Conservation (phyloP, 768 basidiomycete species). For the Hortiboletus campestris region DNA sequence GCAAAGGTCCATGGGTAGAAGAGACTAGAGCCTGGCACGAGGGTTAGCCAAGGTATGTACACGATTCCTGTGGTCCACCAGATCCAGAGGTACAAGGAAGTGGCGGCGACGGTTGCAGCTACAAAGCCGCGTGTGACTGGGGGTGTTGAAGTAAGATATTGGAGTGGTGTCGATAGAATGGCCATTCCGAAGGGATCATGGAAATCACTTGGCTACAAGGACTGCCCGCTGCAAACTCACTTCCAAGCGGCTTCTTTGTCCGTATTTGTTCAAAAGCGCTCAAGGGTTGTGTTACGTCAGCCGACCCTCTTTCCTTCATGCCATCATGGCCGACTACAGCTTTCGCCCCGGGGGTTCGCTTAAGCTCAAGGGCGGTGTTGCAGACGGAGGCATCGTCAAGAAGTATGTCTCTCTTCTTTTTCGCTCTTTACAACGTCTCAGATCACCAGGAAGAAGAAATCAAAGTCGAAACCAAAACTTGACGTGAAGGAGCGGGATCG, state of each 20-base stretch:
- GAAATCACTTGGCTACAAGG: slow-evolving; percentile 2
- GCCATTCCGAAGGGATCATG: slow-evolving; percentile 51
- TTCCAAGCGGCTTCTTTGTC: slow-evolving; percentile 20
- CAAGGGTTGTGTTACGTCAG: slow-evolving; percentile 31
- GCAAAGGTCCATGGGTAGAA: slow-evolving; percentile 93
- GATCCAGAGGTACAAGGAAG: slow-evolving; percentile 64
- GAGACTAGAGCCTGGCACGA: slow-evolving; percentile 77
- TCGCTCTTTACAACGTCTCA: not conserved
- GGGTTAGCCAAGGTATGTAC: slow-evolving; percentile 64
- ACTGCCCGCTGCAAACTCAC: not conserved
- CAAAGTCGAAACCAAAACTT: slow-evolving; percentile 63
- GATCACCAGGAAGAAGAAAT: slow-evolving; percentile 73
- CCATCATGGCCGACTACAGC: slow-evolving; percentile 78
- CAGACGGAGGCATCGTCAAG: slow-evolving; percentile 78
- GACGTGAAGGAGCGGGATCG: slow-evolving; percentile 45
- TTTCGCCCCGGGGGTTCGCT: slow-evolving; percentile 84
- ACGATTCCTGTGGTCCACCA: slow-evolving; percentile 49
- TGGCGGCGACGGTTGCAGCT: slow-evolving; percentile 53
- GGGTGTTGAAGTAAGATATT: slow-evolving; percentile 68
- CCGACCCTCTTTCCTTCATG: slow-evolving; percentile 10
- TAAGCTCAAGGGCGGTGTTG: slow-evolving; percentile 82
- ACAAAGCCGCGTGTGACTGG: slow-evolving; percentile 76
- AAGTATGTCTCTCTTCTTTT: slow-evolving; percentile 51
- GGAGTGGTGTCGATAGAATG: slow-evolving; percentile 68
- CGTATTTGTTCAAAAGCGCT: slow-evolving; percentile 19